Evolutionary conservation across 176 grass and related monocot species (phyloP).

Genomic region (Saccharum officinarum): DNA sequence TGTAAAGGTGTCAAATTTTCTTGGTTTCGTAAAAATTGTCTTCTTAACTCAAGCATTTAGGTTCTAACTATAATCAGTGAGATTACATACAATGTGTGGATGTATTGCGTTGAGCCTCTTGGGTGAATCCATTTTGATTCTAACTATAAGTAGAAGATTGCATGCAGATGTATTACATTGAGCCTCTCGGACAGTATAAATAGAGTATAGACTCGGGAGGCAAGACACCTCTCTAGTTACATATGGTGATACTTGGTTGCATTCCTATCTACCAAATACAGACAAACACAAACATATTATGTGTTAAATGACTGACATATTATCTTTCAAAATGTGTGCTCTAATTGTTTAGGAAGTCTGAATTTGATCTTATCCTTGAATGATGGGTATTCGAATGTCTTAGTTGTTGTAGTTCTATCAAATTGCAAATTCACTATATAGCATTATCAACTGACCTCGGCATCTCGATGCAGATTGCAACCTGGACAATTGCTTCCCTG

Average conservation of each 20-base stretch:
- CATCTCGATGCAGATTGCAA: conserved; percentile 54
- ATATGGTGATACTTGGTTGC: no score
- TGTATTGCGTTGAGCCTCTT: neutral
- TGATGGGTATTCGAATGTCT: neutral
- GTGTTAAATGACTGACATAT: neutral
- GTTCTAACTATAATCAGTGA: neutral
- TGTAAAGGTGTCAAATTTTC: neutral
- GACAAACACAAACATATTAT: neutral
- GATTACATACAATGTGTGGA: neutral
- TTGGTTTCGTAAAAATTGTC: neutral
- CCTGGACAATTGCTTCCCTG: conserved; percentile 63
- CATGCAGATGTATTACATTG: neutral
- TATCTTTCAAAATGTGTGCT: neutral
- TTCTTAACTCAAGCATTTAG: neutral
- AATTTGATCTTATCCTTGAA: neutral
- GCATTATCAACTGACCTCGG: neutral
- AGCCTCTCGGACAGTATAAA: neutral
- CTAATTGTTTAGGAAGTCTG: neutral
- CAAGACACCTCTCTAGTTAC: neutral
- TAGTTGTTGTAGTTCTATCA: neutral
- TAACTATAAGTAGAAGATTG: neutral
- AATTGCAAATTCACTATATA: neutral
- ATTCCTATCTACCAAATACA: no score
- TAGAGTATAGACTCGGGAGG: neutral
- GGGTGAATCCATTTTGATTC: neutral